These are phyloP conservation scores for Cucurbita maxima DNA, from an alignment of 306 rosid species.

Conservation along the genomic window DNA sequence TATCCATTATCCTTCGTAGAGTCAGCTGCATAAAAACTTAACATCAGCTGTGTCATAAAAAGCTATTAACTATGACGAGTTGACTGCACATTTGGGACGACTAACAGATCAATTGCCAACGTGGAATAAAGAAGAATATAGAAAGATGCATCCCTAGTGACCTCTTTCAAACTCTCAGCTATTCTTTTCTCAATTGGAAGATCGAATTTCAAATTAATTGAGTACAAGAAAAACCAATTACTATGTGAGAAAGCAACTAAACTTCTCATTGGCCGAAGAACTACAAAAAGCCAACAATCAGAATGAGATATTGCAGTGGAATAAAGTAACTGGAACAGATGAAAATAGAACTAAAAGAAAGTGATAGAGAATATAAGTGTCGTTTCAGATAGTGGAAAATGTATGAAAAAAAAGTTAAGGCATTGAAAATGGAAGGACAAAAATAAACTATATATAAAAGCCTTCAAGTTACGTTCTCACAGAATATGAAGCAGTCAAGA, in stretches of 20 bases:
- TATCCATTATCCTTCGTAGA: conserved; percentile 83
- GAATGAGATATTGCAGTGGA: background rate
- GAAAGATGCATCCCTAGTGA: background rate
- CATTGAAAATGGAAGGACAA: background rate
- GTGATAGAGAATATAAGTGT: background rate
- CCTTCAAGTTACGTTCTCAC: conserved; percentile 42
- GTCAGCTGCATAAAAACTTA: conserved; percentile 55
- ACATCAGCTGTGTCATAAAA: conserved; percentile 14
- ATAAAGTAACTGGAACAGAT: background rate
- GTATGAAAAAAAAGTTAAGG: background rate
- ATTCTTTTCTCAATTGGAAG: background rate
- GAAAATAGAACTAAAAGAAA: background rate
- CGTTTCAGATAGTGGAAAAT: too few species aligned
- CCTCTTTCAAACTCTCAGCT: background rate
- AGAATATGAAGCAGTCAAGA: conserved; percentile 94
- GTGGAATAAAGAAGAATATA: background rate
- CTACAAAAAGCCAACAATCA: background rate
- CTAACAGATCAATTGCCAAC: background rate
- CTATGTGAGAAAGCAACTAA: background rate
- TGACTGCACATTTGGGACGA: too few species aligned
- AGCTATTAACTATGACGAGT: background rate
- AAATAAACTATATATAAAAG: background rate
- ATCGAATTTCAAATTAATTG: background rate
- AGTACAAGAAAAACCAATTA: background rate
- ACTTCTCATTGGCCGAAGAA: background rate